These are phyloP conservation scores for Panaeolus papilionaceus DNA, from an alignment of 768 basidiomycete species.

Conservation along the genomic window DNA sequence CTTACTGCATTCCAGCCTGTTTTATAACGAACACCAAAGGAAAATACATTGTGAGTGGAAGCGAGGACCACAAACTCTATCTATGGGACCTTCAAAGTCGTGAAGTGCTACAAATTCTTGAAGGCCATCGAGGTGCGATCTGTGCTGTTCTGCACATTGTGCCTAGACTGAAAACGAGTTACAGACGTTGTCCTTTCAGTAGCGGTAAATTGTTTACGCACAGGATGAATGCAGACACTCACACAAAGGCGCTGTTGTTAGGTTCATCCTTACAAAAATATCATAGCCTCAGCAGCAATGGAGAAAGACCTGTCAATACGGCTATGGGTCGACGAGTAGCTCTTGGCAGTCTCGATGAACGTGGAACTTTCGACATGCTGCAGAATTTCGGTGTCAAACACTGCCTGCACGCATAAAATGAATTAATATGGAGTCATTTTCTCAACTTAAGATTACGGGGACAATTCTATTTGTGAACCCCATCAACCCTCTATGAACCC, in stretches of 20 bases:
- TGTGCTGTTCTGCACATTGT: not conserved
- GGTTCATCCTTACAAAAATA: slow-evolving; percentile 77
- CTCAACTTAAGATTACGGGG: not conserved
- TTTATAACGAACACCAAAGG: slow-evolving; percentile 62
- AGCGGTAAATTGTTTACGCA: slow-evolving; percentile 53
- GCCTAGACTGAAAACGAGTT: slow-evolving; percentile 4
- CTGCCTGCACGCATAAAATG: not conserved
- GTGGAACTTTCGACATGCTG: slow-evolving; percentile 15
- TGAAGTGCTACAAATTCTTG: slow-evolving; percentile 73
- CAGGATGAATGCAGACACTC: slow-evolving; percentile 18
- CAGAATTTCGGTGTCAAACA: slow-evolving; percentile 10
- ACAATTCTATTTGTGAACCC: too few species aligned
- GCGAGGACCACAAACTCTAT: slow-evolving; percentile 88
- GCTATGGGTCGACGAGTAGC: slow-evolving; percentile 70
- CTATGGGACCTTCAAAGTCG: slow-evolving; percentile 91
- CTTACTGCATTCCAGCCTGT: slow-evolving; percentile 78
- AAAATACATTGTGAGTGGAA: slow-evolving; percentile 84
- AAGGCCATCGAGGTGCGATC: slow-evolving; percentile 78
- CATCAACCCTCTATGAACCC: too few species aligned
- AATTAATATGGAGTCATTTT: not conserved
- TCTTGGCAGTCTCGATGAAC: slow-evolving; percentile 17
- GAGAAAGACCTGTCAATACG: slow-evolving; percentile 88
- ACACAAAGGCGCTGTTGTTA: slow-evolving; percentile 31
- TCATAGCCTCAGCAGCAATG: slow-evolving; percentile 89
- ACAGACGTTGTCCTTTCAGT: slow-evolving; percentile 77